Percentiles rank a stretch among this genome's conserved stretches.
phyloP scores from a whole-genome alignment of 1,284 basidiomycete species.

The Bjerkandera adusta region DNA sequence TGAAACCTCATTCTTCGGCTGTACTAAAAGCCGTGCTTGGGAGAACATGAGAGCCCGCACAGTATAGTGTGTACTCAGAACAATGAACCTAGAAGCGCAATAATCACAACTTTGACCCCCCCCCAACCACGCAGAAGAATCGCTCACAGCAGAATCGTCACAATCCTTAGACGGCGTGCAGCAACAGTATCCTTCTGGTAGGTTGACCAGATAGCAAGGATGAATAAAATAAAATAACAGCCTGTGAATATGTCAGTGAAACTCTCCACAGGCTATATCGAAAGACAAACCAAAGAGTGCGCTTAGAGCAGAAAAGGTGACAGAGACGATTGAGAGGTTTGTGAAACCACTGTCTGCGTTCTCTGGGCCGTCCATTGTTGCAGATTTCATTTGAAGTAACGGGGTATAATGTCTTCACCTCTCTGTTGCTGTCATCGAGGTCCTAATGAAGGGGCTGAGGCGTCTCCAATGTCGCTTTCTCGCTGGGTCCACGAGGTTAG shows the following conservation, averaged over 20 bases:
- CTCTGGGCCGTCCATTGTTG: no score
- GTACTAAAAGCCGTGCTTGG: neutral
- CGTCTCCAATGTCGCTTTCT: neutral
- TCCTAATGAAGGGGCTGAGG: neutral
- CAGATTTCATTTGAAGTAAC: no score
- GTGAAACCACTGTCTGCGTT: neutral
- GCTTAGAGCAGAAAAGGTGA: constrained; percentile 2
- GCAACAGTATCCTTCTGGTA: constrained; percentile 2
- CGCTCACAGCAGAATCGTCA: constrained; percentile 17
- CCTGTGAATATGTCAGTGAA: constrained; percentile 13
- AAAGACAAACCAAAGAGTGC: constrained; percentile 5
- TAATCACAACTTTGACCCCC: neutral
- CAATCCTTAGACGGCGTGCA: constrained; percentile 14
- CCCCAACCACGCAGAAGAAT: neutral
- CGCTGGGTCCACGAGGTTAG: neutral
- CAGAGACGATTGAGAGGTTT: neutral
- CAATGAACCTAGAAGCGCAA: constrained; percentile 2
- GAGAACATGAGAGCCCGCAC: neutral
- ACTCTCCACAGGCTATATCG: neutral
- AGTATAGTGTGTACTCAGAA: constrained; percentile 4
- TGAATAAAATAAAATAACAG: constrained; percentile 18
- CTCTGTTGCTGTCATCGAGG: neutral
- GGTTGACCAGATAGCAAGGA: constrained; percentile 20
- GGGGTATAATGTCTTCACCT: neutral
- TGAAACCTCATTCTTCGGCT: neutral